These are phyloP conservation scores for Pseudopyrenochaeta lycopersici DNA, from an alignment of 2,329 filamentous ascomycete genomes.

Conservation along the genomic window DNA sequence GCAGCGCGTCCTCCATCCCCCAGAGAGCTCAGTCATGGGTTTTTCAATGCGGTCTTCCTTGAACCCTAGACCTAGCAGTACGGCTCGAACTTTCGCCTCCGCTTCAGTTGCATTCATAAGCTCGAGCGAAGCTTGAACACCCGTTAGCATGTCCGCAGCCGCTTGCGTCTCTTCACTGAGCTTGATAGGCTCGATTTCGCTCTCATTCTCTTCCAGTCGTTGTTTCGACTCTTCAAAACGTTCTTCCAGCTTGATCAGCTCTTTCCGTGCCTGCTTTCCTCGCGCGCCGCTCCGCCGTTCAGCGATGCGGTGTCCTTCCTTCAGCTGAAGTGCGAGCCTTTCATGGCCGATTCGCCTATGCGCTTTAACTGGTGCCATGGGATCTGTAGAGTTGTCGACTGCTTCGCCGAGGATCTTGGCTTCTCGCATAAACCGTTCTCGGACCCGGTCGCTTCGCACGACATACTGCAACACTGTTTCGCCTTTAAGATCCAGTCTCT, in stretches of 20 bases:
- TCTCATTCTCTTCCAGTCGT: conserved; percentile 61
- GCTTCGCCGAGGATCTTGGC: conserved; percentile 69
- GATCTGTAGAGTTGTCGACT: conserved; percentile 65
- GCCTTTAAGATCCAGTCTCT: conserved; percentile 27
- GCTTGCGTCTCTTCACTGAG: conserved; percentile 73
- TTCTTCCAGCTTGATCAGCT: conserved; percentile 73
- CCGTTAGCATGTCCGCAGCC: conserved; percentile 73
- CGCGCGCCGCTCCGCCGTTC: conserved; percentile 76
- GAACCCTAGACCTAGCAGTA: conserved; percentile 75
- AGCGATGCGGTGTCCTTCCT: conserved; percentile 77
- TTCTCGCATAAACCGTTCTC: conserved; percentile 68
- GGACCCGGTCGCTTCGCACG: conserved; percentile 60
- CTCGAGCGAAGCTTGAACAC: conserved; percentile 74
- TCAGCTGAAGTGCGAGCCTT: conserved; percentile 69
- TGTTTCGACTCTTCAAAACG: conserved; percentile 66
- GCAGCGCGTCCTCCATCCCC: conserved; percentile 63
- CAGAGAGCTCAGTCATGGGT: conserved; percentile 73
- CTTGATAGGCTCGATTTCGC: conserved; percentile 64
- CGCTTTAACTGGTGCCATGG: conserved; percentile 66
- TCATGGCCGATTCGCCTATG: conserved; percentile 70
- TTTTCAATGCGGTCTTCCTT: conserved; percentile 67
- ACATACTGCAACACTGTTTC: conserved; percentile 72
- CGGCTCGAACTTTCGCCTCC: conserved; percentile 70
- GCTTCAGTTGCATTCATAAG: conserved; percentile 66
- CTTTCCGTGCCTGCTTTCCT: conserved; percentile 79